A percentile compares a stretch with the other conserved stretches of the same genome.
phyloP scores from a whole-genome alignment of 768 basidiomycete genomes.

The Tylopilus subfusipes region DNA sequence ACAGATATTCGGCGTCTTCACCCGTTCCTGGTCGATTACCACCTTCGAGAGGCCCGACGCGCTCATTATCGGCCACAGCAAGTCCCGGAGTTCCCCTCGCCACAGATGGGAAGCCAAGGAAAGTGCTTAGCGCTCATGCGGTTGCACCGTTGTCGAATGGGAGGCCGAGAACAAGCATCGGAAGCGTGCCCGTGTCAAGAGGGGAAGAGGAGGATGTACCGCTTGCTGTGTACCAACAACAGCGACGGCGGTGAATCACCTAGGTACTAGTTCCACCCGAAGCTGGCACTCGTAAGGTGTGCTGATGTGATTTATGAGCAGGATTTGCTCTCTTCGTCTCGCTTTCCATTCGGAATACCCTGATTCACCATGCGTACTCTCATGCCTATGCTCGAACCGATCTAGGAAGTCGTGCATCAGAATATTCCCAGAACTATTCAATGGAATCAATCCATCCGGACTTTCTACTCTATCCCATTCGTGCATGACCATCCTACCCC shows the following conservation, averaged over 20 bases:
- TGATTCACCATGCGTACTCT: slow-evolving; percentile 1
- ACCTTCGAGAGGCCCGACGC: slow-evolving; percentile 45
- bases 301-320: slow-evolving; percentile 9
- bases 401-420: slow-evolving; percentile 27
- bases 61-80: slow-evolving; percentile 71
- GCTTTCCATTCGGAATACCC: slow-evolving; percentile 5
- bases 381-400: slow-evolving; percentile 13
- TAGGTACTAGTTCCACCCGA: slow-evolving; percentile 13
- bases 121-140: slow-evolving; percentile 65
- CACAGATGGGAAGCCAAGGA: slow-evolving; percentile 54
- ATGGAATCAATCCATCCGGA: slow-evolving; percentile 16
- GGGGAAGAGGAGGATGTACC: slow-evolving; percentile 78
- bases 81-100: slow-evolving; percentile 35
- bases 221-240: slow-evolving; percentile 76
- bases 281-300: neutral
- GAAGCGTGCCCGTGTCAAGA: slow-evolving; percentile 32
- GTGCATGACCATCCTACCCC: slow-evolving; percentile 19
- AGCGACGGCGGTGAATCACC: slow-evolving; percentile 46
- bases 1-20: slow-evolving; percentile 35
- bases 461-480: slow-evolving; percentile 24
- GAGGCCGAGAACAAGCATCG: slow-evolving; percentile 39
- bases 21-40: slow-evolving; percentile 21
- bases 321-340: neutral
- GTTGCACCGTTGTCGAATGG: slow-evolving; percentile 35
- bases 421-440: slow-evolving; percentile 24